Evolutionary conservation across 2,329 filamentous ascomycete species (phyloP).

Genomic region (Cladorrhinum sp.): DNA sequence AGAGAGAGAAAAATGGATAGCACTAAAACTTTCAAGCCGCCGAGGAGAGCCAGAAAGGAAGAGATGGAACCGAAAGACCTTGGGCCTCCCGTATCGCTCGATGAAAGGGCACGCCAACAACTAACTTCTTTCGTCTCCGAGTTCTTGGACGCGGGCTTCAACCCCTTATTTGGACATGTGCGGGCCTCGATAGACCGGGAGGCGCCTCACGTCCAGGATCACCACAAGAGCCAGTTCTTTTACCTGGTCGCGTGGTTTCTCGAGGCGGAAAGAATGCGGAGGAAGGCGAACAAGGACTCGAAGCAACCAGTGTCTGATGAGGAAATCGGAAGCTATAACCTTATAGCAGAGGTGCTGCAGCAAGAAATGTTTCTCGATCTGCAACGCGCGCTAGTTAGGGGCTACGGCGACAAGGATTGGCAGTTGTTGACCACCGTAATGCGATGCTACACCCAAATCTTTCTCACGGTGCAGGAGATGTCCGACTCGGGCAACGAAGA

Average conservation of each 20-base stretch:
- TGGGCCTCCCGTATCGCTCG: conserved; percentile 68
- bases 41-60: conserved; percentile 60
- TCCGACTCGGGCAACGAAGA: conserved; percentile 77
- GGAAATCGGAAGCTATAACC: conserved; percentile 72
- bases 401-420: conserved; percentile 82
- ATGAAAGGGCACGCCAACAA: conserved; percentile 68
- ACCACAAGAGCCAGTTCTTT: conserved; percentile 83
- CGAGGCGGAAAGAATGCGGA: conserved; percentile 74
- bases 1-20: conserved; percentile 86
- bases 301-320: conserved; percentile 42
- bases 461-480: conserved; percentile 93
- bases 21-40: conserved; percentile 85
- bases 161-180: conserved; percentile 80
- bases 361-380: conserved; percentile 93
- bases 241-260: conserved; percentile 93
- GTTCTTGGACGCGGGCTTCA: conserved; percentile 93
- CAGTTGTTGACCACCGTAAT: conserved; percentile 81
- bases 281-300: conserved; percentile 55
- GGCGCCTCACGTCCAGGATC: conserved; percentile 72
- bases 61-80: conserved; percentile 70
- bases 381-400: conserved; percentile 75
- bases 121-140: conserved; percentile 84
- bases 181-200: conserved; percentile 89
- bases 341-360: conserved; percentile 85
- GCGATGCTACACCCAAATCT: conserved; percentile 91